Percentiles rank a stretch among this genome's conserved stretches.
Conservation (phyloP, 1,139 yeast genomes). For the Debaryomycetaceae sp. region DNA sequence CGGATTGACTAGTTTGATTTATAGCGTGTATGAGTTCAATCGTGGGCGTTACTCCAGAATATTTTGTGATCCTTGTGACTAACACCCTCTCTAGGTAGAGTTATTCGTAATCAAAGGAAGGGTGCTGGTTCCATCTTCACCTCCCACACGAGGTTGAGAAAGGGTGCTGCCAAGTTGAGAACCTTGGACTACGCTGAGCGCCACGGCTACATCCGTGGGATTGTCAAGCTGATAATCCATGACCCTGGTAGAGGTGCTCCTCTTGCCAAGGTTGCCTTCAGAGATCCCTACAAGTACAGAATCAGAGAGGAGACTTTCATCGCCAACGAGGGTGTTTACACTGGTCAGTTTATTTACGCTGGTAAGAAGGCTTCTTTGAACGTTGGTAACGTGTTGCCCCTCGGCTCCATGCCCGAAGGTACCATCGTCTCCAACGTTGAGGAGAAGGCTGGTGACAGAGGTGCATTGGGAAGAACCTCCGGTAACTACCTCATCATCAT, state of each 20-base stretch:
- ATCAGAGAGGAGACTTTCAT: conserved; percentile 90
- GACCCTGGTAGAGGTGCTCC: conserved; percentile 98
- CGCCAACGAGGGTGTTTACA: conserved; percentile 97
- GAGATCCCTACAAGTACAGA: conserved; percentile 94
- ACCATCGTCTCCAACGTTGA: conserved; percentile 97
- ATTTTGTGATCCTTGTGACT: conserved; percentile 53
- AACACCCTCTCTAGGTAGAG: conserved; percentile 80
- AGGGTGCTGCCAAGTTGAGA: conserved; percentile 97
- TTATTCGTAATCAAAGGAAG: conserved; percentile 99
- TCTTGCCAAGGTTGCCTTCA: conserved; percentile 90
- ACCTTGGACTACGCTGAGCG: conserved; percentile 93
- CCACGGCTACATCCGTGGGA: conserved; percentile 95
- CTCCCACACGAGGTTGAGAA: conserved; percentile 95
- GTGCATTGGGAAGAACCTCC: conserved; percentile 98
- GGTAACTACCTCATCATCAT: conserved; percentile 98
- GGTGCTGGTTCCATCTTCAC: conserved; percentile 99
- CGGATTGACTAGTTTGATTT: too few species aligned
- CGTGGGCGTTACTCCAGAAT: conserved; percentile 98
- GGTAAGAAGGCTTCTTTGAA: conserved; percentile 98
- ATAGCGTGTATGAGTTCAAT: conserved; percentile 64
- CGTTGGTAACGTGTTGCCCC: conserved; percentile 96
- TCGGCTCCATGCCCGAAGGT: conserved; percentile 98
- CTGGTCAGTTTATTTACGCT: conserved; percentile 98
- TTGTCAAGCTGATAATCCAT: conserved; percentile 90
- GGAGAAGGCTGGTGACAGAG: conserved; percentile 99